A percentile compares a stretch with the other conserved stretches of the same genome.
phyloP scores from a whole-genome alignment of 352 stramenopile genomes.

The Peronospora destructor region DNA sequence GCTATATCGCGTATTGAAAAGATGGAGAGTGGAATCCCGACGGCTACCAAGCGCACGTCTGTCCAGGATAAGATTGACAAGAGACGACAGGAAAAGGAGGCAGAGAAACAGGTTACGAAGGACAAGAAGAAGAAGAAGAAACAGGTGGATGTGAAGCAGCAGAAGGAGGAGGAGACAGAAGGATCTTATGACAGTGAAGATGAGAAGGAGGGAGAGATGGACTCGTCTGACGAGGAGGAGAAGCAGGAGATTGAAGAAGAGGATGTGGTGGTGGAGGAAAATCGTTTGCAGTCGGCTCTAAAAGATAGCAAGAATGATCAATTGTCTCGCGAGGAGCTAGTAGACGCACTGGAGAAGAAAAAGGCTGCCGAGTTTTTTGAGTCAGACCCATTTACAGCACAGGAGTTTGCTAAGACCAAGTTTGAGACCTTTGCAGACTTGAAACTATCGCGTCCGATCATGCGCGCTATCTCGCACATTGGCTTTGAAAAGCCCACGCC shows the following conservation, averaged over 20 bases:
- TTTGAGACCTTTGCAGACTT: slow-evolving; percentile 94
- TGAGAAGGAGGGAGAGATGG: slow-evolving; percentile 22
- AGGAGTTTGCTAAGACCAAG: slow-evolving; percentile 75
- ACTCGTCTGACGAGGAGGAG: slow-evolving; percentile 31
- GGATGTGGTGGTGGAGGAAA: slow-evolving; percentile 73
- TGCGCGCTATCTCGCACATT: slow-evolving; percentile 93
- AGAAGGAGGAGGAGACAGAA: slow-evolving; percentile 33
- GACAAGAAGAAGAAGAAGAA: slow-evolving; percentile 40
- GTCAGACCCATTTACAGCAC: slow-evolving; percentile 62
- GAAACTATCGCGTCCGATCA: slow-evolving; percentile 94
- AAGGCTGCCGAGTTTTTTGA: slow-evolving; percentile 82
- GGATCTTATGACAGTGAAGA: slow-evolving; percentile 12
- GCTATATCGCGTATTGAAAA: slow-evolving; percentile 81
- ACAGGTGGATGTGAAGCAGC: slow-evolving; percentile 16
- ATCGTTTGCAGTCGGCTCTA: slow-evolving; percentile 56
- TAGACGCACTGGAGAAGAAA: slow-evolving; percentile 72
- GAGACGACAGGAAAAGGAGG: slow-evolving; percentile 63
- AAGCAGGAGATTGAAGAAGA: slow-evolving; percentile 47
- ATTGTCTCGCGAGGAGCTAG: slow-evolving; percentile 48
- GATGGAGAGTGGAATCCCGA: slow-evolving; percentile 53
- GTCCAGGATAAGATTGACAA: slow-evolving; percentile 86
- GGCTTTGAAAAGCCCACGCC: slow-evolving; percentile 95
- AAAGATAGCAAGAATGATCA: slow-evolving; percentile 48
- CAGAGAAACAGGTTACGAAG: slow-evolving; percentile 48
- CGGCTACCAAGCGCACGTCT: slow-evolving; percentile 65